A percentile compares a stretch with the other conserved stretches of the same genome.
Evolutionary conservation across 2,329 filamentous ascomycete species (phyloP).

Genomic region (Colletotrichum destructivum): DNA sequence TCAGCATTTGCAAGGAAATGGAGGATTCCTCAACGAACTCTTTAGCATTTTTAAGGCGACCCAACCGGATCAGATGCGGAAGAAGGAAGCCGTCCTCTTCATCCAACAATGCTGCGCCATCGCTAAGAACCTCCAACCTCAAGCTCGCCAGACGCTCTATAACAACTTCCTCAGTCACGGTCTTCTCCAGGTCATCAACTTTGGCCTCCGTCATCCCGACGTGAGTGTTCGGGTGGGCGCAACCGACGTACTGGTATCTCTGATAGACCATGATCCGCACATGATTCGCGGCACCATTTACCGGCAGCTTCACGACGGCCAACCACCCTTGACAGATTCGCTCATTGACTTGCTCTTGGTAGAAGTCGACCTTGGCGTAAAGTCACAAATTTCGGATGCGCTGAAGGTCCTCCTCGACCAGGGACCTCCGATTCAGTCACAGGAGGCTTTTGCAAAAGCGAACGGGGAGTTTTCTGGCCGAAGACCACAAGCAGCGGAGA

Average conservation of each 20-base stretch:
- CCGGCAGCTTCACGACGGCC: conserved; percentile 89
- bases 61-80: conserved; percentile 77
- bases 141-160: conserved; percentile 85
- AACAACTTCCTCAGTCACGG: conserved; percentile 92
- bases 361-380: conserved; percentile 93
- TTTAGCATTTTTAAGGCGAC: conserved; percentile 86
- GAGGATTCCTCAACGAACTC: conserved; percentile 83
- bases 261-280: conserved; percentile 95
- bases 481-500: conserved; percentile 65
- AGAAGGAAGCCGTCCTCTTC: conserved; percentile 95
- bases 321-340: conserved; percentile 89
- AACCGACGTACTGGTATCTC: conserved; percentile 91
- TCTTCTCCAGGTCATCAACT: conserved; percentile 90
- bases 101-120: conserved; percentile 97
- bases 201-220: conserved; percentile 87
- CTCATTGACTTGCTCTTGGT: conserved; percentile 92
- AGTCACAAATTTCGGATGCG: conserved; percentile 94
- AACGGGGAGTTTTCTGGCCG: conserved; percentile 80
- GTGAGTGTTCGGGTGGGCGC: conserved; percentile 90
- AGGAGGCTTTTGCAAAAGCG: conserved; percentile 73
- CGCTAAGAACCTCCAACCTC: conserved; percentile 93
- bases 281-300: conserved; percentile 96
- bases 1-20: conserved; percentile 90
- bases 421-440: conserved; percentile 64
- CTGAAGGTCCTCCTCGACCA: conserved; percentile 94